Evolutionary conservation across 371 early-diverging fungal species (phyloP).

Genomic region (Mucor indicus): DNA sequence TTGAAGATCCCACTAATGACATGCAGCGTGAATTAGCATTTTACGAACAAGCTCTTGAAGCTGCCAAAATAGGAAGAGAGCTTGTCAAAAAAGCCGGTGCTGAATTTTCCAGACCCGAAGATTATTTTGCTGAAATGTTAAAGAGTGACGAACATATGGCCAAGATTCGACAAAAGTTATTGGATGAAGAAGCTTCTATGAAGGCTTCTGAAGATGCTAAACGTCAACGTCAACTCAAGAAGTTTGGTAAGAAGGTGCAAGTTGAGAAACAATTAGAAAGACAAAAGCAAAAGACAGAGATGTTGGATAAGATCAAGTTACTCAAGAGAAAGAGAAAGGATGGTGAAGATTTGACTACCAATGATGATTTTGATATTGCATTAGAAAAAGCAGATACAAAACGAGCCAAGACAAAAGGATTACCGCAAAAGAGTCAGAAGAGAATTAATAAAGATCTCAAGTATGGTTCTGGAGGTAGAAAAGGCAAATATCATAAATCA

Average conservation of each 20-base stretch:
- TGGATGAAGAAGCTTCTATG: constrained; percentile 79
- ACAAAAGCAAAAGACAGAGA: constrained; percentile 79
- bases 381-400: constrained; percentile 59
- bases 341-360: constrained; percentile 29
- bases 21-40: constrained; percentile 89
- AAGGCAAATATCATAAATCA: constrained; percentile 72
- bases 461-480: constrained; percentile 87
- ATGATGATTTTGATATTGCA: constrained; percentile 85
- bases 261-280: constrained; percentile 80
- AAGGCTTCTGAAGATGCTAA: constrained; percentile 85
- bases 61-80: constrained; percentile 64
- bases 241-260: constrained; percentile 97
- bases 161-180: constrained; percentile 74
- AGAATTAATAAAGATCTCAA: constrained; percentile 58
- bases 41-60: constrained; percentile 82
- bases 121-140: constrained; percentile 95
- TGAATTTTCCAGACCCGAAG: constrained; percentile 81
- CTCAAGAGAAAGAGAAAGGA: constrained; percentile 84
- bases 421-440: constrained; percentile 47
- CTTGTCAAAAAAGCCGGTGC: constrained; percentile 59
- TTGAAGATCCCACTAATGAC: constrained; percentile 79
- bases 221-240: constrained; percentile 66
- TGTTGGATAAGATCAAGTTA: constrained; percentile 85
- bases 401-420: constrained; percentile 23
- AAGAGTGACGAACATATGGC: constrained; percentile 92